These are phyloP conservation scores for Tetraselmis chui DNA, from an alignment of 139 green algal species.

Conservation along the genomic window DNA sequence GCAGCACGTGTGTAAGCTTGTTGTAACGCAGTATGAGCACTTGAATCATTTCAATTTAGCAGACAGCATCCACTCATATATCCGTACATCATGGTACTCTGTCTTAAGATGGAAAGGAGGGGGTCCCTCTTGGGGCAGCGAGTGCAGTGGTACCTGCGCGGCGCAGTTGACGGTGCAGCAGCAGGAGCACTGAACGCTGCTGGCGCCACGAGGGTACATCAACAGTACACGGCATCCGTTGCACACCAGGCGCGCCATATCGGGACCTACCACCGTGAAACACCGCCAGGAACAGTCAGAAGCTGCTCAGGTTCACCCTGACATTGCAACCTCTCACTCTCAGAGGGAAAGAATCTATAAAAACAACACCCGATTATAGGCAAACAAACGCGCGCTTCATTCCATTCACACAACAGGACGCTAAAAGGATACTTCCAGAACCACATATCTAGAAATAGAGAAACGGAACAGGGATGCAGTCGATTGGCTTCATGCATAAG, in stretches of 20 bases:
- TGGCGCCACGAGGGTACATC: conserved; percentile 81
- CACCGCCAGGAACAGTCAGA: background rate
- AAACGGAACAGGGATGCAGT: too few species aligned
- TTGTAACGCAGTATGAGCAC: too few species aligned
- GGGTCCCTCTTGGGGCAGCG: background rate
- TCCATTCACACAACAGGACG: background rate
- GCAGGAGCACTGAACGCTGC: conserved; percentile 86
- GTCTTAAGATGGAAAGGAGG: too few species aligned
- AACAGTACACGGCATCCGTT: conserved; percentile 80
- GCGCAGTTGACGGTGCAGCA: conserved; percentile 76
- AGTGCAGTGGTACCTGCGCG: conserved; percentile 35
- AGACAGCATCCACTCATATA: too few species aligned
- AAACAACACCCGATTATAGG: background rate
- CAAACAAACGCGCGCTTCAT: background rate
- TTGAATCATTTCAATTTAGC: too few species aligned
- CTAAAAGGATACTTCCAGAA: background rate
- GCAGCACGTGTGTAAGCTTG: too few species aligned
- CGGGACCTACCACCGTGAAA: conserved; percentile 19
- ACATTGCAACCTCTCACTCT: too few species aligned
- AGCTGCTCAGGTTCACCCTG: background rate
- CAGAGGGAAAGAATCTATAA: background rate
- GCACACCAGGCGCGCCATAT: conserved; percentile 87
- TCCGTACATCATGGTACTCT: too few species aligned
- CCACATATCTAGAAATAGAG: conserved; percentile 33
- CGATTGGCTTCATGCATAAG: too few species aligned